Evolutionary conservation across 2,329 filamentous ascomycete species (phyloP).

Genomic region (Fulvia fulva): DNA sequence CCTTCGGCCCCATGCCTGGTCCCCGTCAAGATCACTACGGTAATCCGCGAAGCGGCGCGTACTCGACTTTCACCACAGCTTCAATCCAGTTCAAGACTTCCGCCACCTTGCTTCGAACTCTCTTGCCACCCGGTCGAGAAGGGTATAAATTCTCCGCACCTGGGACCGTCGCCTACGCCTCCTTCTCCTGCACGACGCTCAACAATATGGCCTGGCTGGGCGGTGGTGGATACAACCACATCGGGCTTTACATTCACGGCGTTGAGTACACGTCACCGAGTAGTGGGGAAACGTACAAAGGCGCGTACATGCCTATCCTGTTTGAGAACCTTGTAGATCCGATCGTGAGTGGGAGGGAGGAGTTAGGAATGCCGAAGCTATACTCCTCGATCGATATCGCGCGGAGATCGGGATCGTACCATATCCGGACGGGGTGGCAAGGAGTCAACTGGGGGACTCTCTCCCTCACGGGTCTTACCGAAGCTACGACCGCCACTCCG

Average conservation of each 20-base stretch:
- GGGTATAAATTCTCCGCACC: constrained; percentile 36
- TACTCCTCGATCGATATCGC: constrained; percentile 29
- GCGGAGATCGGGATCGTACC: constrained; percentile 7
- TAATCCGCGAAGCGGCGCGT: neutral
- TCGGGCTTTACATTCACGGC: constrained; percentile 61
- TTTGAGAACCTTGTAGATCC: constrained; percentile 59
- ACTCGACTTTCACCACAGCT: constrained; percentile 35
- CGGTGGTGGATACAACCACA: constrained; percentile 54
- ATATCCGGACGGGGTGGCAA: constrained; percentile 17
- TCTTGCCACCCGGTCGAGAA: constrained; percentile 34
- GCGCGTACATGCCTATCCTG: constrained; percentile 54
- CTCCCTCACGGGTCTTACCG: constrained; percentile 12
- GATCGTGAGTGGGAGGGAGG: constrained; percentile 57
- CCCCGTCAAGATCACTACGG: constrained; percentile 34
- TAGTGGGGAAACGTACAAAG: constrained; percentile 43
- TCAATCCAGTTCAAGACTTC: constrained; percentile 41
- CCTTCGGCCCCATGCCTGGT: constrained; percentile 40
- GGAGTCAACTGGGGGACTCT: constrained; percentile 15
- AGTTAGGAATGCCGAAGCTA: constrained; percentile 58
- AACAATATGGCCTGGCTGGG: constrained; percentile 58
- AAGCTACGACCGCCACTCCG: constrained; percentile 3
- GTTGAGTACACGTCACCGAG: constrained; percentile 55
- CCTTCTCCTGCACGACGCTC: constrained; percentile 38
- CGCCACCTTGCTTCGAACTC: constrained; percentile 39
- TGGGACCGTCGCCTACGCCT: constrained; percentile 39